Base-by-base conservation (phyloP, 164 flowering plant genomes). In the Euptelea pleiosperma region DNA sequence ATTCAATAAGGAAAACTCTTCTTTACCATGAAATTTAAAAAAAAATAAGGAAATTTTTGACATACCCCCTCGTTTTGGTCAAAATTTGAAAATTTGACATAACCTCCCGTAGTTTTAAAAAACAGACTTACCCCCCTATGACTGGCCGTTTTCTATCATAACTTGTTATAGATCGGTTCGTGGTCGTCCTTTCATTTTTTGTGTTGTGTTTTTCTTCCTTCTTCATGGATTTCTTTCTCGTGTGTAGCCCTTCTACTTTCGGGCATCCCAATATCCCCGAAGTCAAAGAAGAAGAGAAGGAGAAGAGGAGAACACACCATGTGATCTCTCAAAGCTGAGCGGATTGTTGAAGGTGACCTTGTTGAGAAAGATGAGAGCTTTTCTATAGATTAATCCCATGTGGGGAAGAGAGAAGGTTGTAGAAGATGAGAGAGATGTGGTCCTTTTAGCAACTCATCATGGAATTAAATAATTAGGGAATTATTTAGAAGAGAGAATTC, bases 231-330 rank as follows among this genome's bases (percentile, higher is more conserved):
- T 76, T 37, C 76, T 69, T 51, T 98, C 97, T 47, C 69, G 79
- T 49, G 11, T 85, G 61, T 84, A 35, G 75, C 82, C 48, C 82
- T 94, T 29, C 74, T 94, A 86, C 87, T 75, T 85, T 77, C 43
- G 96, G 99, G 44, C 71, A 79, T 42, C 72, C 79, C 0, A 73
- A 79, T 44, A 64, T 75, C 52, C 84, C 86, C n/a, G 79, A 86
- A 61, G 67, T 81, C 45, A 87, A 82, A 33, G 52, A 47, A n/a
- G n/a, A n/a, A n/a, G n/a, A n/a, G n/a, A n/a, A n/a, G n/a, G n/a
- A n/a, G n/a, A n/a, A n/a, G n/a, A n/a, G n/a, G 57, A 65, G 77
- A 73, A 34, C 28, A 58, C 8, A 61, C 12, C 70, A 55, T 61
- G 75, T 55, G 3, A 34, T 34, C 79, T 45, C 36, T 78, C 28